phyloP scores from a whole-genome alignment of 1,139 yeast genomes.

The Diutina siamensis region DNA sequence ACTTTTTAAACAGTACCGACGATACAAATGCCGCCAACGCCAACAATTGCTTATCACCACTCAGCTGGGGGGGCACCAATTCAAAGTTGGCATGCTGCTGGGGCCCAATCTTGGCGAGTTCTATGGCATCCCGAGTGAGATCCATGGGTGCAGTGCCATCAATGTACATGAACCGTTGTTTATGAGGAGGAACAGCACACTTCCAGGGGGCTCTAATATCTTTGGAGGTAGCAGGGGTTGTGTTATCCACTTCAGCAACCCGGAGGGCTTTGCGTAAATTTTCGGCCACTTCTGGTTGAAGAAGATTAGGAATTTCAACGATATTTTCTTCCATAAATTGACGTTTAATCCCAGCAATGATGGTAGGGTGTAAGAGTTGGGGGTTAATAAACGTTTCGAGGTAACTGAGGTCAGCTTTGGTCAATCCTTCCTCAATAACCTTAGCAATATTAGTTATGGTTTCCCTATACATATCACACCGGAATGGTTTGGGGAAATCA shows the following conservation, averaged over 20 bases:
- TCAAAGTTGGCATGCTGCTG: constrained; percentile 46
- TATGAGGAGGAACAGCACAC: constrained; percentile 87
- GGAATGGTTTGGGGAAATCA: constrained; percentile 60
- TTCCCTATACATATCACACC: constrained; percentile 22
- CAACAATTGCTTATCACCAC: constrained; percentile 25
- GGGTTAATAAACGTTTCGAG: constrained; percentile 46
- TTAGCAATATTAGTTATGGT: constrained; percentile 18
- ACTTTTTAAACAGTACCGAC: constrained; percentile 54
- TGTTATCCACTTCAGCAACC: constrained; percentile 39
- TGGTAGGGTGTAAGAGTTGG: constrained; percentile 32
- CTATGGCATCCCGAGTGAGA: constrained; percentile 19
- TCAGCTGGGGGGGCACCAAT: constrained; percentile 13
- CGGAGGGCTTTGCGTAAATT: constrained; percentile 37
- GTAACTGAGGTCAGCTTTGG: constrained; percentile 30
- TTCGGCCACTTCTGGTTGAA: constrained; percentile 44
- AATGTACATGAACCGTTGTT: constrained; percentile 75
- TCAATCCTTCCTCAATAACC: constrained; percentile 11
- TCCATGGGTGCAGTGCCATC: constrained; percentile 44
- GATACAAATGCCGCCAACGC: constrained; percentile 50
- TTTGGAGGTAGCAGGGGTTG: constrained; percentile 43
- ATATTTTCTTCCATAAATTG: constrained; percentile 58
- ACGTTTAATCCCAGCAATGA: constrained; percentile 32
- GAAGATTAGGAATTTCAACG: constrained; percentile 52
- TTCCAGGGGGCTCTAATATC: constrained; percentile 75
- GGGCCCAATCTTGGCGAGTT: constrained; percentile 23